Evolutionary conservation across 2,329 filamentous ascomycete species (phyloP).

Genomic region (Alternaria angustiovoidea): DNA sequence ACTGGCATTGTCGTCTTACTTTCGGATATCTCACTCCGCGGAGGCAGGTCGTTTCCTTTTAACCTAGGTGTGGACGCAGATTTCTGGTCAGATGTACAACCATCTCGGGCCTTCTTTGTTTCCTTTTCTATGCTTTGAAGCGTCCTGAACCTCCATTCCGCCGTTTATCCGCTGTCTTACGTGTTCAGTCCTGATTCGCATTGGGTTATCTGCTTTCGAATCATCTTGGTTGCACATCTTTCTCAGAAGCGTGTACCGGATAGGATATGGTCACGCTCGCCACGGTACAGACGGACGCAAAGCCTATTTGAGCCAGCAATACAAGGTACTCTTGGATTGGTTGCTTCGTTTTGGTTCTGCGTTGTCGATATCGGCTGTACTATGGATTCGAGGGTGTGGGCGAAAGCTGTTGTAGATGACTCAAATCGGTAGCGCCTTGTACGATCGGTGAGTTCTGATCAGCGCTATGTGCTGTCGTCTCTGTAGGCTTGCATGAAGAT

Average conservation of each 20-base stretch:
- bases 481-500: neutral
- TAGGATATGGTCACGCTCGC: neutral
- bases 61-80: neutral
- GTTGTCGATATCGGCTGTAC: neutral
- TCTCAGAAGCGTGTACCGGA: neutral
- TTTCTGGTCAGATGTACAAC: neutral
- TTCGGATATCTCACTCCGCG: neutral
- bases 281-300: neutral
- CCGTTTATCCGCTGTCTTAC: neutral
- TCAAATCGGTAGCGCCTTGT: neutral
- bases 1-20: neutral
- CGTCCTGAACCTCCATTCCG: neutral
- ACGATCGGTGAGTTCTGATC: conserved; percentile 1
- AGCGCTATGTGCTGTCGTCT: conserved; percentile 2
- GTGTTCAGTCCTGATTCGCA: neutral
- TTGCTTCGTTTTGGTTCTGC: conserved; percentile 2
- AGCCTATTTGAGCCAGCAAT: neutral
- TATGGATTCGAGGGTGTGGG: conserved; percentile 3
- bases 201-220: neutral
- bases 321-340: neutral
- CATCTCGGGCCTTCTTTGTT: conserved; percentile 11
- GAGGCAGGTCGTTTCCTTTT: neutral
- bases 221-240: neutral
- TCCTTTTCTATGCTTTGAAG: conserved; percentile 6
- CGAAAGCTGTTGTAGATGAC: neutral